Base-by-base conservation (phyloP, 108 stramenopile species). In the Skeletonema potamos region DNA sequence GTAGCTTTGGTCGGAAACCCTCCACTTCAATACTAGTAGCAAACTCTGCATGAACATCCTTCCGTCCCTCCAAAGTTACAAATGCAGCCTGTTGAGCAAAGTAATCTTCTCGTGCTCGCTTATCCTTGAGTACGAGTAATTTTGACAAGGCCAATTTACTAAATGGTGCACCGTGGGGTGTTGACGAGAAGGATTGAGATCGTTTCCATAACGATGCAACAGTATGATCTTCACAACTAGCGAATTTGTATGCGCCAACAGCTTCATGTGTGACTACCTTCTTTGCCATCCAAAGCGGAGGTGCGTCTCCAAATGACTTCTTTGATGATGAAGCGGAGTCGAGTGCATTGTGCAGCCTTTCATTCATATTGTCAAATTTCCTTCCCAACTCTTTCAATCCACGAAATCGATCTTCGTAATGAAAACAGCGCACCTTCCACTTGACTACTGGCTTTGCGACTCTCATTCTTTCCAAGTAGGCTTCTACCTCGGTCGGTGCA, bases 341-440 rank as follows among this genome's bases (percentile, higher is more conserved):
- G 44, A 17, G 27, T 9, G 28, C 59, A 44, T 34, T 56, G 8
- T 34, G n/a, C 29, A n/a, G 9, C 26, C 36, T n/a, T 11, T 27
- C n/a, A 29, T 37, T n/a, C 9, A 41, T 36, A 60, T 28, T 18
- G 20, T 27, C 20, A 36, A 58, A 12, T 28, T 62, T 41, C 27
- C 43, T 58, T 12, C 74, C 36, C 17, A 62, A 9, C 17, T 66
- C 44, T 18, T 59, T 68, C 18, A 78, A 12, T 29, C 57, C 26
- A 28, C 62, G 61, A 72, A 85, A 77, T 36, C 80, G 65, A 48
- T 79, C 81, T 61, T 92, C 91, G 61, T 90, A 92, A 62, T 95
- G 94, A 75, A 91, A 95, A 27, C 86, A 86, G 18, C 86, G 72
- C 5, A 95, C 87, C 28, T 81, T 89, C 94, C 94, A 95, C n/a